Conservation (phyloP, 139 green algal genomes). For the Pleodorina starrii region DNA sequence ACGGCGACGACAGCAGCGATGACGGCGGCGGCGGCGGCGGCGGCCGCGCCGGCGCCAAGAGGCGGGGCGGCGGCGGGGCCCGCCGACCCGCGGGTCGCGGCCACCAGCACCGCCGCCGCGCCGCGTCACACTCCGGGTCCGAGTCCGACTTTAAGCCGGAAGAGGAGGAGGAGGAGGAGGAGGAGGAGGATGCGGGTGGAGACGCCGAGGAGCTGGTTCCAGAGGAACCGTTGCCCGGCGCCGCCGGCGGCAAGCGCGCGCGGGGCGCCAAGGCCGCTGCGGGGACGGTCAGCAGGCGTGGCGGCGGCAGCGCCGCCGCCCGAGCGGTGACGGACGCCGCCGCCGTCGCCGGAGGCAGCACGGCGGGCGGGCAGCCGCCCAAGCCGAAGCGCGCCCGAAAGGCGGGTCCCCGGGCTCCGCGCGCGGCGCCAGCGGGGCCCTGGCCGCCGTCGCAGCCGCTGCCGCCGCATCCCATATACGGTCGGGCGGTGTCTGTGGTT, state of each 20-base stretch:
- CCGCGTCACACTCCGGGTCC: background rate
- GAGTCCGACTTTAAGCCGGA: slow-evolving; percentile 20
- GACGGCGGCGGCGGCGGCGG: background rate
- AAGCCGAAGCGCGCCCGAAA: slow-evolving; percentile 12
- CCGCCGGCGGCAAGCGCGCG: background rate
- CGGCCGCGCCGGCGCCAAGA: background rate
- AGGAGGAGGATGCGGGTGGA: background rate
- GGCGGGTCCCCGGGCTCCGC: background rate
- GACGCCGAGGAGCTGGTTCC: background rate
- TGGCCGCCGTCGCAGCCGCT: background rate
- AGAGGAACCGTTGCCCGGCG: background rate
- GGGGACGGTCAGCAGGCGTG: background rate
- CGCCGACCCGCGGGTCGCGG: background rate
- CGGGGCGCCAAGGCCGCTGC: background rate
- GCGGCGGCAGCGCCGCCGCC: background rate
- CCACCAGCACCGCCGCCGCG: no score
- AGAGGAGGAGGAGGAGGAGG: background rate
- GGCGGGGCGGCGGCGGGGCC: background rate
- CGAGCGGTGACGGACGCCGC: background rate
- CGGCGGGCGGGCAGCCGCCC: background rate
- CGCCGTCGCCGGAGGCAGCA: background rate
- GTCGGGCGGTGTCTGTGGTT: background rate
- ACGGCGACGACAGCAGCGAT: background rate
- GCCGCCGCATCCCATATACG: slow-evolving; percentile 11
- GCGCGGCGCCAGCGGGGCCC: background rate